Evolutionary conservation across 2,329 filamentous ascomycete genomes (phyloP).

Genomic region (Sarocladium brachiariae): DNA sequence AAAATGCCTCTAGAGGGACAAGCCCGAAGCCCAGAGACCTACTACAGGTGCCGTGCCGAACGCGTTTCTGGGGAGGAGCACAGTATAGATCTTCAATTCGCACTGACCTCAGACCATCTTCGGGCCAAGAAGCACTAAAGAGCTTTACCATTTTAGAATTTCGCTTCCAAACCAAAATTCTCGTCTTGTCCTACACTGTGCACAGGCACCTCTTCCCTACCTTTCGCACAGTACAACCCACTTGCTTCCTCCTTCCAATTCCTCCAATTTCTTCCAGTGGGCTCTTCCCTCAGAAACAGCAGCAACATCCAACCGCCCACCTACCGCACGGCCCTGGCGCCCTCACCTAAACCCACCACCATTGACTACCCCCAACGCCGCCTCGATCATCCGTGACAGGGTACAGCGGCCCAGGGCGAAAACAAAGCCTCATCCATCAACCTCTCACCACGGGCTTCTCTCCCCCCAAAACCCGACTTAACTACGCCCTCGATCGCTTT

Average conservation of each 20-base stretch:
- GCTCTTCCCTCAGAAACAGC: not conserved
- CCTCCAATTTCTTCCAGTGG: constrained; percentile 4
- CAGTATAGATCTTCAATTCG: constrained; percentile 20
- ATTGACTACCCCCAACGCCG: not conserved
- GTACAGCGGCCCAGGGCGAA: constrained; percentile 18
- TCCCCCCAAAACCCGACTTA: constrained; percentile 4
- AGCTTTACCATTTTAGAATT: no score
- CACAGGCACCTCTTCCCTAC: not conserved
- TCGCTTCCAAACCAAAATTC: no score
- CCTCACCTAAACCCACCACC: constrained; percentile 5
- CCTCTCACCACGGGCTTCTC: constrained; percentile 18
- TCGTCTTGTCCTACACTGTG: not conserved
- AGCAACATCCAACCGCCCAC: not conserved
- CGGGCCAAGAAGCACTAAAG: not conserved
- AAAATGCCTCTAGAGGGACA: not conserved
- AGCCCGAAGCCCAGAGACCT: not conserved
- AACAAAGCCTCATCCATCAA: constrained; percentile 36
- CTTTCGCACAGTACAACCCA: not conserved
- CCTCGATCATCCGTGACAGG: constrained; percentile 5
- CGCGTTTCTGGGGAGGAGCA: constrained; percentile 16
- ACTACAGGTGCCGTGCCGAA: no score
- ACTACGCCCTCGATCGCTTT: constrained; percentile 5
- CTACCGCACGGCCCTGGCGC: no score
- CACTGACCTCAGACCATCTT: constrained; percentile 1
- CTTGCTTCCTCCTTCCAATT: not conserved